These are phyloP conservation scores for Paratinospora sagittata DNA, from an alignment of 164 flowering plant species.

Conservation along the genomic window DNA sequence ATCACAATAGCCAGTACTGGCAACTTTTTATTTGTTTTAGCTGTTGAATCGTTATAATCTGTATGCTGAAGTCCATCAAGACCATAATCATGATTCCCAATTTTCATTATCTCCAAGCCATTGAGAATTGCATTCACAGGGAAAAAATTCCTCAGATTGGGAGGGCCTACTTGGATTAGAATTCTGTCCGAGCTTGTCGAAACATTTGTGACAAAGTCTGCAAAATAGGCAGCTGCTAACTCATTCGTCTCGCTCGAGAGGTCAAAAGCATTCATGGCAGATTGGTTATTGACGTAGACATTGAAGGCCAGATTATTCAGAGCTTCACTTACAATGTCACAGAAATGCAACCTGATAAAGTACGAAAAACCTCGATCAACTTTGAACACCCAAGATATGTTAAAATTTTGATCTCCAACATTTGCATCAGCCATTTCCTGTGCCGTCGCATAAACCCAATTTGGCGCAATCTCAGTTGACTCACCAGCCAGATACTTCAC, in stretches of 20 bases:
- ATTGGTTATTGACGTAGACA: constrained; percentile 36
- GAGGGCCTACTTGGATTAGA: constrained; percentile 43
- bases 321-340: constrained; percentile 41
- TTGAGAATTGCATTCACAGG: constrained; percentile 46
- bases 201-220: constrained; percentile 34
- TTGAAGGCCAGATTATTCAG: constrained; percentile 33
- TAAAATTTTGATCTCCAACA: constrained; percentile 37
- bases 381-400: constrained; percentile 41
- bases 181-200: constrained; percentile 20
- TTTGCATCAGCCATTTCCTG: constrained; percentile 54
- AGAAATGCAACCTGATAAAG: constrained; percentile 48
- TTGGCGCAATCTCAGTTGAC: constrained; percentile 38
- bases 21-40: constrained; percentile 16
- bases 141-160: constrained; percentile 13
- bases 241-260: constrained; percentile 34
- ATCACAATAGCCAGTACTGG: constrained; percentile 14
- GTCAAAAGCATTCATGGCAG: constrained; percentile 38
- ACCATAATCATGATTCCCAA: constrained; percentile 28
- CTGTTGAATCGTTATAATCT: constrained; percentile 3
- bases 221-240: constrained; percentile 34
- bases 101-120: constrained; percentile 53
- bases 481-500: constrained; percentile 37
- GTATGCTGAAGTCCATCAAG: constrained; percentile 26
- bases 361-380: constrained; percentile 39
- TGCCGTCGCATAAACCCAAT: constrained; percentile 52